Conservation (phyloP, 805 yeast species). For the Cyberlindnera maritima region DNA sequence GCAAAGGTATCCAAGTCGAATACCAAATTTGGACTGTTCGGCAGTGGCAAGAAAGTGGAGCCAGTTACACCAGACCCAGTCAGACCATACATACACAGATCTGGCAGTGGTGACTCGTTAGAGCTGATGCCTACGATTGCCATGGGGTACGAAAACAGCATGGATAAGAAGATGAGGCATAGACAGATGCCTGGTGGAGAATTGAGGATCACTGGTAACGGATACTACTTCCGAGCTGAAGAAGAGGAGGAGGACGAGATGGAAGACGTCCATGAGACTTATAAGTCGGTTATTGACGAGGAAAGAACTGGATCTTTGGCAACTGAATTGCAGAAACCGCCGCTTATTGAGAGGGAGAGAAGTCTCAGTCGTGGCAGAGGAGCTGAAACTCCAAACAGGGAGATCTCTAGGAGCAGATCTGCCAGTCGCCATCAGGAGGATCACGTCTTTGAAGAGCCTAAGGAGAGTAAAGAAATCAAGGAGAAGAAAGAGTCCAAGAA, state of each 20-base stretch:
- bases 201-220: slow-evolving; percentile 25
- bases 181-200: slow-evolving; percentile 22
- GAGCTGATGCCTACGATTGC: slow-evolving; percentile 29
- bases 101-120: slow-evolving; percentile 22
- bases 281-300: neutral
- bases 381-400: neutral
- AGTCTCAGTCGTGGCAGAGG: slow-evolving; percentile 1
- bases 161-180: slow-evolving; percentile 15
- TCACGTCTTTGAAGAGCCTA: no score
- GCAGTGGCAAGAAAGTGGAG: neutral
- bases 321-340: neutral
- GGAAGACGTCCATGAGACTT: neutral
- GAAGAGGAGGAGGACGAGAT: slow-evolving; percentile 5
- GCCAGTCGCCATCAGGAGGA: neutral
- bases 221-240: slow-evolving; percentile 19
- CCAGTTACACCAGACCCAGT: neutral
- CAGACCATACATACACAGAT: slow-evolving; percentile 13
- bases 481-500: slow-evolving; percentile 4
- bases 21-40: slow-evolving; percentile 5
- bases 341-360: neutral
- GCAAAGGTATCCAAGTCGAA: neutral
- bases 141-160: slow-evolving; percentile 27
- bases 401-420: neutral
- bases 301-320: neutral
- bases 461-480: neutral